phyloP scores from a whole-genome alignment of 768 basidiomycete species.

The Leccinum arenicola region DNA sequence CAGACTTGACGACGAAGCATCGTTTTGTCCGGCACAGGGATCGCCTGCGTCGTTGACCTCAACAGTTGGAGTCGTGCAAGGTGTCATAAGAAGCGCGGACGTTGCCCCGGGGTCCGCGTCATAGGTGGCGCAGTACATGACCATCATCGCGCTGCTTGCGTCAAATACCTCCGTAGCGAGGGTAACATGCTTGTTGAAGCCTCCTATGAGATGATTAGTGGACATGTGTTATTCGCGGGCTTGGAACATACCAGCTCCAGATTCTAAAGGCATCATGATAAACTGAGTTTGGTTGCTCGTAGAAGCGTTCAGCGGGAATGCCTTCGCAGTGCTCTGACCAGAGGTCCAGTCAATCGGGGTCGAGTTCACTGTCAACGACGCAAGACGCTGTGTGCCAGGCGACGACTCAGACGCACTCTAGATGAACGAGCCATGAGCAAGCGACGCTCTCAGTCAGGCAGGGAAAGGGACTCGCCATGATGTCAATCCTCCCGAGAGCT shows the following conservation, averaged over 20 bases:
- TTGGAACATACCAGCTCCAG: conserved; percentile 13
- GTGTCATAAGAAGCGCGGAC: conserved; percentile 48
- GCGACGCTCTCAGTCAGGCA: conserved; percentile 2
- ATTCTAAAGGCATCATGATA: conserved; percentile 33
- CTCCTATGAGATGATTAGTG: conserved; percentile 12
- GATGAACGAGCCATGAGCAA: neutral
- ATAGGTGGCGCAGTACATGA: conserved; percentile 59
- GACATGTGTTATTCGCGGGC: neutral
- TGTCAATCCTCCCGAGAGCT: conserved; percentile 44
- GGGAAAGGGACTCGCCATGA: conserved; percentile 40
- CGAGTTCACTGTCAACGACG: conserved; percentile 22
- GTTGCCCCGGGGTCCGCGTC: conserved; percentile 48
- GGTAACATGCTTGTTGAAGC: conserved; percentile 33
- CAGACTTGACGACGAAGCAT: conserved; percentile 5
- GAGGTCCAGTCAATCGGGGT: conserved; percentile 27
- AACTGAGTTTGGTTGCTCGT: conserved; percentile 45
- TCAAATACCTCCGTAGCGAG: conserved; percentile 47
- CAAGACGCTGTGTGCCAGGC: conserved; percentile 15
- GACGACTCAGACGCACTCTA: conserved; percentile 7
- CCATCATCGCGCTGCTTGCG: conserved; percentile 32
- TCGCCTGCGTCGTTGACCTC: neutral
- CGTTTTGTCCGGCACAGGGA: conserved; percentile 8
- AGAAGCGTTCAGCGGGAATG: conserved; percentile 48
- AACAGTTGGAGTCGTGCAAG: conserved; percentile 32
- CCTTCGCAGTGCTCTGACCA: conserved; percentile 26